Evolutionary conservation across 352 stramenopile species (phyloP), one percentile per base, ranked within the genome.

Genomic region (Peronospora farinosa): DNA sequence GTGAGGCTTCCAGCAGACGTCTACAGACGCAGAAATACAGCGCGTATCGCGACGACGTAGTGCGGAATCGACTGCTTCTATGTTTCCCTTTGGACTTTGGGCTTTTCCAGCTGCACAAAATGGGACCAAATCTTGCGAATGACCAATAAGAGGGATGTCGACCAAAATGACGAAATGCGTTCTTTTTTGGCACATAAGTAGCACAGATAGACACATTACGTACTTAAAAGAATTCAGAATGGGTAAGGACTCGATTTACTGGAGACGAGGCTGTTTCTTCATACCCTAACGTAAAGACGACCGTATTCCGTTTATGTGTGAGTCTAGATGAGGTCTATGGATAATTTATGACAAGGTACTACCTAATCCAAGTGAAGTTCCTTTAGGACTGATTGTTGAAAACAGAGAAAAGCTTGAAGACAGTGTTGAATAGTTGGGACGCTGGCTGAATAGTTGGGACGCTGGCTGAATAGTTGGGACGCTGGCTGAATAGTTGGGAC

Each of bases 391-490:
- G n/a, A n/a, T n/a, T n/a, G n/a, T n/a, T n/a, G n/a, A n/a, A n/a
- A n/a, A n/a, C n/a, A n/a, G n/a, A n/a, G n/a, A n/a, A n/a, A n/a
- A 67, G 25, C 51, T 89, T 3, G 78, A 84, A 50, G 63, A 40
- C 72, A 89, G 43, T 69, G 71, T 30, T 71, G 66, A 28, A 77
- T 76, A 35, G 65, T 86, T 5, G 53, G 60, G 1, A 37, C 47
- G 0, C 43, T 55, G 5, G 71, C 25, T 71, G 66, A 28, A 77
- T 76, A 35, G 65, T 86, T 5, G 53, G 60, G 1, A 32, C 66
- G 23, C 11, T 40, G 2, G 71, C 25, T 71, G 66, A 28, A 77
- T 76, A 35, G 65, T 86, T 5, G 53, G 60, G 1, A 32, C 66
- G 23, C 11, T 40, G 2, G 71, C 25, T 71, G 66, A 28, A 77